Conservation (phyloP, 352 stramenopile genomes). For the Globisporangium uncinulatum region DNA sequence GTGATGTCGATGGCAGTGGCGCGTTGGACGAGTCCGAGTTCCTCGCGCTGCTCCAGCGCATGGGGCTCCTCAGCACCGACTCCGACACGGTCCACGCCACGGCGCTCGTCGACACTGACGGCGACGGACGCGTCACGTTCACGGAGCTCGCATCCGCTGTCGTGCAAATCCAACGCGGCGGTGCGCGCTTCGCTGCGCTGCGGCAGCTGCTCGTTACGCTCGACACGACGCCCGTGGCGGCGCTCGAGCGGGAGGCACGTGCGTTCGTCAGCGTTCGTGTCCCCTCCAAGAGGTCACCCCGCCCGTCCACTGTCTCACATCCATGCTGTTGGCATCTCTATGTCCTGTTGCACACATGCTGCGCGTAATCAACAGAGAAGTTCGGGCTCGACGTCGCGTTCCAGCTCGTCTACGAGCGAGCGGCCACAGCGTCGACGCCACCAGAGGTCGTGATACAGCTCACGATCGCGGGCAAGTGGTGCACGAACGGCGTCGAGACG, state of each 20-base stretch:
- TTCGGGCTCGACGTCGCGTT: conserved; percentile 46
- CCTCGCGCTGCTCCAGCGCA: conserved; percentile 39
- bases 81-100: neutral
- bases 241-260: conserved; percentile 57
- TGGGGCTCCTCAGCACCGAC: conserved; percentile 34
- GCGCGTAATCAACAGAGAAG: conserved; percentile 21
- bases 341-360: too few relatives aligned
- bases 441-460: conserved; percentile 42
- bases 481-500: conserved; percentile 24
- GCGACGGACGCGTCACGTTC: conserved; percentile 60
- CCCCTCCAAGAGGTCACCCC: neutral
- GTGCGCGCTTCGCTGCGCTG: conserved; percentile 38
- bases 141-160: conserved; percentile 52
- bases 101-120: conserved; percentile 34
- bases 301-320: neutral
- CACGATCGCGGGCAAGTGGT: conserved; percentile 45
- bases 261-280: neutral
- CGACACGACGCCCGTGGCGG: conserved; percentile 51
- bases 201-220: conserved; percentile 40
- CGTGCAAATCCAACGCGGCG: conserved; percentile 45
- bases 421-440: conserved; percentile 27
- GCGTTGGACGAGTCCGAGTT: conserved; percentile 66
- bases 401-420: conserved; percentile 43
- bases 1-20: conserved; percentile 47
- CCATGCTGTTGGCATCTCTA: neutral